phyloP scores from a whole-genome alignment of 2,329 filamentous ascomycete species.

The Rhytidhysteron rufulum region DNA sequence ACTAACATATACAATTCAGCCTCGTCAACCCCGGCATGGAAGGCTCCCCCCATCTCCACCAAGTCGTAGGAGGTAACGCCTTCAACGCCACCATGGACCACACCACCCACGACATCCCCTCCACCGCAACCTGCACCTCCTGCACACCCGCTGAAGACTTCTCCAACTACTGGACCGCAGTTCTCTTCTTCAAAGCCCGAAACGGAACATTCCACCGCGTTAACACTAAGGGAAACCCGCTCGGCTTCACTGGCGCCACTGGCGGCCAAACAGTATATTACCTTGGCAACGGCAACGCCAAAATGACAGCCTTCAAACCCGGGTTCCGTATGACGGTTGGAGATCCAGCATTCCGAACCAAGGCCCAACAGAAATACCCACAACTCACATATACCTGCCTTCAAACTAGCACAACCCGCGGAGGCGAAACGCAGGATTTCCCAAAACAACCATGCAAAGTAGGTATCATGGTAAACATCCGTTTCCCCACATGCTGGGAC shows the following conservation, averaged over 20 bases:
- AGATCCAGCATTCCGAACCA: constrained; percentile 28
- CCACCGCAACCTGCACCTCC: constrained; percentile 1
- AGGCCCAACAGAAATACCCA: constrained; percentile 10
- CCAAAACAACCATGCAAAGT: neutral
- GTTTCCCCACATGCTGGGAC: constrained; percentile 21
- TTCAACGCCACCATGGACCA: constrained; percentile 5
- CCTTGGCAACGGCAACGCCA: constrained; percentile 15
- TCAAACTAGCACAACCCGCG: neutral
- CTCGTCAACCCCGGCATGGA: neutral
- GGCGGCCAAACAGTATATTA: constrained; percentile 31
- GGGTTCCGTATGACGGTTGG: constrained; percentile 44
- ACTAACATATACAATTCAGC: too few relatives aligned
- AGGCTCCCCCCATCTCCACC: constrained; percentile 1
- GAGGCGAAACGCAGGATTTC: neutral
- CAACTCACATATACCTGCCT: neutral
- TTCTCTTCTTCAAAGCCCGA: constrained; percentile 14
- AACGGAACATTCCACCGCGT: constrained; percentile 18
- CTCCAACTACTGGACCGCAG: constrained; percentile 4
- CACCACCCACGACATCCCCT: neutral
- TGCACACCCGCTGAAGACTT: constrained; percentile 2
- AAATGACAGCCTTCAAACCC: constrained; percentile 37
- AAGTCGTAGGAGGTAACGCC: constrained; percentile 3
- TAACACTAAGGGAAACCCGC: constrained; percentile 24
- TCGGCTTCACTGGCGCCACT: constrained; percentile 19
- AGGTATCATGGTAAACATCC: constrained; percentile 1